Base-by-base conservation (phyloP, 2,329 filamentous ascomycete species). In the Ceratocystis harringtonii region DNA sequence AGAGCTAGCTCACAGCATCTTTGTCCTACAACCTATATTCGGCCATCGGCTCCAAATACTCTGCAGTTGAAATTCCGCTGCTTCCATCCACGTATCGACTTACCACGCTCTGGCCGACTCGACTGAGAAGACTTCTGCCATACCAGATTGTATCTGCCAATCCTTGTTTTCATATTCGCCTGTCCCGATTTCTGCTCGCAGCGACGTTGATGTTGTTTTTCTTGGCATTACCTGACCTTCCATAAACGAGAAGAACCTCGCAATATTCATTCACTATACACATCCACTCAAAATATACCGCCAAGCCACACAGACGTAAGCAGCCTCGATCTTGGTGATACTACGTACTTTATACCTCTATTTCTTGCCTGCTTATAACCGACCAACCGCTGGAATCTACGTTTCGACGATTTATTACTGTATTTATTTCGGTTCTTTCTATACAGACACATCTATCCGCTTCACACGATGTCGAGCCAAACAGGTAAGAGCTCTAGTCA, bases 401-500 rank as follows among this genome's bases (percentile, higher is more conserved):
- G 3, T 19, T 19, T 52, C 43, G 41, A 62, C 15, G 19, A 43
- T 48, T 0, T 45, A 19, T 28, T 19, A 17, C 22, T 12, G n/a
- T 10, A 28, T 62, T 62, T 43, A 41, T 15, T 15, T 0, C 3
- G 36, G 10, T 15, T 41, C 36, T 12, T 62, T 4, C 36, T 30
- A 64, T 64, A 30, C 41, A 50, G 28, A 43, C 62, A 45, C 12
- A 64, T 45, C n/a, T 41, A 43, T 43, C 19, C 22, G 36, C 15
- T 36, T 10, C 28, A 62, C 45, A 67, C 22, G 61, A 66, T 67
- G 66, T 67, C 66, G 10, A 61, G 58, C 48, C 66, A 67, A 67
- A 62, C 62, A 65, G 66, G 66, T 67, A 67, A 67, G 66, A 66
- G 28, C 19, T 60, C 17, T 8, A 30, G 30, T 2, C 5, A 17